These are phyloP conservation scores for Penicillium vulpinum DNA, from an alignment of 2,329 filamentous ascomycete species.

Conservation along the genomic window DNA sequence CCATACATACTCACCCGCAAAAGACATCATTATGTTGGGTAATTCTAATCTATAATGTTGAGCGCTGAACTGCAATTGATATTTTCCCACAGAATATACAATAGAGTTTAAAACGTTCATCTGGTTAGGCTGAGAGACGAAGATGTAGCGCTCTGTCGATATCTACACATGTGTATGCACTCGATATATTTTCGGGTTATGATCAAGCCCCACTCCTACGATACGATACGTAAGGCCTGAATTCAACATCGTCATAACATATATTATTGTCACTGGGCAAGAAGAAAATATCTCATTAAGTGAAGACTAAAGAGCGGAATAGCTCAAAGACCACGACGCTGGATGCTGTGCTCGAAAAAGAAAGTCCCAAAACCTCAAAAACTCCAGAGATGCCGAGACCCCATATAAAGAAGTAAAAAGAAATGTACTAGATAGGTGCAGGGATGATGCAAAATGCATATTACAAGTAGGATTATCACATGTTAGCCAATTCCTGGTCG, in stretches of 20 bases:
- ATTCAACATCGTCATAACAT: neutral
- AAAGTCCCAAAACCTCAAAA: conserved; percentile 7
- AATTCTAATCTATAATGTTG: neutral
- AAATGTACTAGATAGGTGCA: conserved; percentile 11
- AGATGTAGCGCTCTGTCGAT: neutral
- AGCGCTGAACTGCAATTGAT: no score
- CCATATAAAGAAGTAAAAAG: neutral
- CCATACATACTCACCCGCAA: neutral
- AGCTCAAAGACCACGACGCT: conserved; percentile 7
- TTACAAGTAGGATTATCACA: conserved; percentile 57
- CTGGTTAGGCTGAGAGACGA: no score
- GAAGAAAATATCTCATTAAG: conserved; percentile 2
- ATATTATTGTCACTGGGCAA: conserved; percentile 3
- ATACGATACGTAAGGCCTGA: neutral
- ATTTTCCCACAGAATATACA: no score
- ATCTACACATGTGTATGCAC: no score
- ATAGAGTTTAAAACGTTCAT: no score
- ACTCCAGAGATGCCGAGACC: conserved; percentile 28
- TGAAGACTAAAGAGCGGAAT: conserved; percentile 1
- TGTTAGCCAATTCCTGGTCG: conserved; percentile 87
- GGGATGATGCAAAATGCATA: conserved; percentile 17
- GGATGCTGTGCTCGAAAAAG: conserved; percentile 7
- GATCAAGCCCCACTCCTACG: neutral
- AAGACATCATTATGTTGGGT: neutral
- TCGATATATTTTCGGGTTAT: neutral